Evolutionary conservation across 2,329 filamentous ascomycete genomes (phyloP).

Genomic region (Calonectria ilicicola): DNA sequence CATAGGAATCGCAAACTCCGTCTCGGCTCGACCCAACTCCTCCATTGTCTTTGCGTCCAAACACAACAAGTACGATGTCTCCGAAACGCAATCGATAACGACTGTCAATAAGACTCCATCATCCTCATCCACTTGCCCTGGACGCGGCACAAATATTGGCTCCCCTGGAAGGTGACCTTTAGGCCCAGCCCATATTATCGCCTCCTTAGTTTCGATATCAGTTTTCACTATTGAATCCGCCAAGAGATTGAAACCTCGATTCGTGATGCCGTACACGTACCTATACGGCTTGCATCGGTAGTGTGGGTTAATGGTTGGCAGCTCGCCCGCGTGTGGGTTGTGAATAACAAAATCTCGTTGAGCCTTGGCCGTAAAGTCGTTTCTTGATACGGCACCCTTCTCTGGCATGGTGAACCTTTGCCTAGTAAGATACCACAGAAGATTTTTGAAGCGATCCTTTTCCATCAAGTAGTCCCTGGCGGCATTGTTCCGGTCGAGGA

Average conservation of each 20-base stretch:
- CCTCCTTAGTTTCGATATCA: constrained; percentile 66
- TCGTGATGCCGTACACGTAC: constrained; percentile 70
- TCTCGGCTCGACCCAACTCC: constrained; percentile 74
- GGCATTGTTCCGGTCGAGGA: constrained; percentile 65
- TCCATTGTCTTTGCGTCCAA: constrained; percentile 72
- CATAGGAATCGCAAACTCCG: constrained; percentile 69
- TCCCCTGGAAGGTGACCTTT: constrained; percentile 76
- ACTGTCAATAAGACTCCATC: constrained; percentile 72
- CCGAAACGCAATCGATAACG: constrained; percentile 70
- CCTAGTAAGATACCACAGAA: constrained; percentile 55
- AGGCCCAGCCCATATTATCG: constrained; percentile 67
- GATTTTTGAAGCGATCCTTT: constrained; percentile 51
- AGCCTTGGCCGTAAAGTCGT: constrained; percentile 33
- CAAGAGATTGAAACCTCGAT: constrained; percentile 69
- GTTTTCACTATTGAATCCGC: constrained; percentile 75
- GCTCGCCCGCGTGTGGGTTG: constrained; percentile 68
- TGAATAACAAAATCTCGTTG: constrained; percentile 59
- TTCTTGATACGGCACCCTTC: background rate
- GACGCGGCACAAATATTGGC: constrained; percentile 71
- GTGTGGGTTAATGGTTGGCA: constrained; percentile 74
- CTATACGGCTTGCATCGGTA: constrained; percentile 66
- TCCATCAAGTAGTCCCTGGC: constrained; percentile 57
- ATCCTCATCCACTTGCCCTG: constrained; percentile 64
- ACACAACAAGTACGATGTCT: constrained; percentile 74
- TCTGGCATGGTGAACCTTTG: constrained; percentile 56